These are phyloP conservation scores for Avena atlantica DNA, from an alignment of 176 grass and related monocot genomes.

Conservation along the genomic window DNA sequence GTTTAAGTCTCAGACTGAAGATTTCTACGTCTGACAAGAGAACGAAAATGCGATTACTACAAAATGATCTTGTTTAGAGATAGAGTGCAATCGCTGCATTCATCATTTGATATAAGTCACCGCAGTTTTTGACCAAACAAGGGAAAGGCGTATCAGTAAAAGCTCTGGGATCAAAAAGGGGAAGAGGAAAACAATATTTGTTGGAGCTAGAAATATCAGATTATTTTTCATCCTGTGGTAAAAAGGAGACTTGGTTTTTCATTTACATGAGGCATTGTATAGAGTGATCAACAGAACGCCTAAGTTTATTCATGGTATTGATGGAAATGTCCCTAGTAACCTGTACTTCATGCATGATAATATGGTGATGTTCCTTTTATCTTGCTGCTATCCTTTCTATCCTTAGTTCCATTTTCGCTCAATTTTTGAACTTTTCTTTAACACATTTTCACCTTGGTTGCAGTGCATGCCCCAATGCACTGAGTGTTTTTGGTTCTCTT, in stretches of 20 bases:
- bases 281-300: neutral
- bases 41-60: constrained; percentile 27
- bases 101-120: constrained; percentile 12
- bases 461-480: neutral
- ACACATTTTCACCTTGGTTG: constrained; percentile 12
- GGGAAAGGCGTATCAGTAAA: constrained; percentile 16
- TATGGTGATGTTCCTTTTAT: neutral
- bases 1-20: constrained; percentile 60
- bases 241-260: neutral
- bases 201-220: neutral
- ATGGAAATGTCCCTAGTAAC: neutral
- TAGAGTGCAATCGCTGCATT: constrained; percentile 7
- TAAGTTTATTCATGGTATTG: neutral
- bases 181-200: neutral
- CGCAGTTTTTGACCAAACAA: neutral
- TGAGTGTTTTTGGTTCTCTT: constrained; percentile 1
- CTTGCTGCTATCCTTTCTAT: neutral
- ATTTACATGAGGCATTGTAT: neutral
- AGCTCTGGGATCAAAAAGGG: neutral
- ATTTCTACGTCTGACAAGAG: constrained; percentile 76
- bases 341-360: neutral
- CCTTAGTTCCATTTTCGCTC: neutral
- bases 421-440: neutral
- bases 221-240: neutral
- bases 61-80: neutral